Base-by-base conservation (phyloP, 768 basidiomycete species). In the Kwoniella newhampshirensis region DNA sequence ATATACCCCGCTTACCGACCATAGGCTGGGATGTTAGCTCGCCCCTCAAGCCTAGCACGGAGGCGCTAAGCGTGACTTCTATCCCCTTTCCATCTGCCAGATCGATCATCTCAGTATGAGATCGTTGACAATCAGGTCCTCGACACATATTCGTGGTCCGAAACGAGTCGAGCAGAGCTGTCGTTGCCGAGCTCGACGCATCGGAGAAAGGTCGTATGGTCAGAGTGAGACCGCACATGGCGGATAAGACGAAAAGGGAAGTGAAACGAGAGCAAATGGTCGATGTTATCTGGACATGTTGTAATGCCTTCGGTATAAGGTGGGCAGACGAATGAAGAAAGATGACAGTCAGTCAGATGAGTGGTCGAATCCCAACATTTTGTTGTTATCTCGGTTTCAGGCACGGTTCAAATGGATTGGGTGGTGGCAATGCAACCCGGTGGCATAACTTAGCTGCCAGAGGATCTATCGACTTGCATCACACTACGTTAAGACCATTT, bases 11-110 rank as follows among this genome's bases (percentile, higher is more conserved):
- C 9, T 59, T 35, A 1, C 66, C 68, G 0, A 73, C 49, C 11
- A 76, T n/a, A 1, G 75, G 75, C 47, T 76, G 75, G 13, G 39
- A 23, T 0, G 68, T 69, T 1, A 67, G 25, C 6, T 58, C 48
- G 2, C 75, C 75, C 27, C 75, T 39, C 8, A 76, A 55, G 9
- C 71, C 71, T 2, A 76, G 57, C 1, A 76, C 75, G 30, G 69
- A 64, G 7, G 71, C 66, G 3, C 52, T 49, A 23, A 76, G 57
- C 13, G 7, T 39, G 11, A 76, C 15, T 25, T 71, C 62, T 8
- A 75, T 27, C 25, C 23, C 8, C 2, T 6, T 1, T 1, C 59
- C 63, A 47, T 43, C 30, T 8, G 18, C 0, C 1, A 49, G 28
- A 15, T 49, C 49, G 2, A 58, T 42, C 2, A 39, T n/a, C 7